phyloP scores from a whole-genome alignment of 208 protist genomes.

The Histomonas meleagridis region DNA sequence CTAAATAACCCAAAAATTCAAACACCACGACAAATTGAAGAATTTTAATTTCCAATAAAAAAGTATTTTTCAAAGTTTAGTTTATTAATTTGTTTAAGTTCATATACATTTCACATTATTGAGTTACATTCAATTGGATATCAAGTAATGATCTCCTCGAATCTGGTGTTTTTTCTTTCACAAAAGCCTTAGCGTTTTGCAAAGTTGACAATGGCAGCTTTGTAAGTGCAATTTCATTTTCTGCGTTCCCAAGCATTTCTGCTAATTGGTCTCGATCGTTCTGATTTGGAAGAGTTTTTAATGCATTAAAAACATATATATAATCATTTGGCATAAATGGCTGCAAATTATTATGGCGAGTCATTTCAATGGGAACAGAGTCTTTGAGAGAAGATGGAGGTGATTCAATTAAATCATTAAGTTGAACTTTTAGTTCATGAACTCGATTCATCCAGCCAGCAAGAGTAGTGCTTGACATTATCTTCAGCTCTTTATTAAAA shows the following conservation, averaged over 20 bases:
- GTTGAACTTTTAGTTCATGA: neutral
- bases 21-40: no score
- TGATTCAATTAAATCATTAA: neutral
- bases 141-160: neutral
- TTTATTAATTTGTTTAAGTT: no score
- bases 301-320: neutral
- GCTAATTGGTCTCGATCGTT: neutral
- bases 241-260: neutral
- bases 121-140: no score
- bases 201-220: neutral
- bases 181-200: neutral
- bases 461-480: neutral
- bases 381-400: neutral
- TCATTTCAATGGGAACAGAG: neutral
- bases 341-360: neutral
- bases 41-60: no score
- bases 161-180: neutral
- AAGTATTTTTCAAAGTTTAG: no score
- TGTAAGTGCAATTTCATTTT: neutral
- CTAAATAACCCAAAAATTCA: no score
- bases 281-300: neutral
- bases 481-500: neutral
- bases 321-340: neutral
- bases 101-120: no score
- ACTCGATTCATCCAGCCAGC: neutral